A percentile compares a stretch with the other conserved stretches of the same genome.
phyloP scores from a whole-genome alignment of 2,329 filamentous ascomycete species.

The Lojkania enalia region DNA sequence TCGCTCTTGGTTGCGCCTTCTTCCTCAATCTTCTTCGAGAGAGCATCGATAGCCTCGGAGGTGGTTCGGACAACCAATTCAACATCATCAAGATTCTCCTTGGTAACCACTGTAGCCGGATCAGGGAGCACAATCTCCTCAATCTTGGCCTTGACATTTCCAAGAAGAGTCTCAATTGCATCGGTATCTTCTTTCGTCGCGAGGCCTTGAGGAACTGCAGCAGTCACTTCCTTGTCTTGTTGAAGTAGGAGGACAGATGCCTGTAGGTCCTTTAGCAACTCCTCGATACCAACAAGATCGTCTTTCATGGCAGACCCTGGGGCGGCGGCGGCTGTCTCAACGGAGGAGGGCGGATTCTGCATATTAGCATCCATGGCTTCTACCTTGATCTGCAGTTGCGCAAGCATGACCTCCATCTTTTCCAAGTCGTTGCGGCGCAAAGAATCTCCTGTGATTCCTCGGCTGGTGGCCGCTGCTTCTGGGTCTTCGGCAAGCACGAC shows the following conservation, averaged over 20 bases:
- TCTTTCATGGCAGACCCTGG: conserved; percentile 51
- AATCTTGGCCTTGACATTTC: conserved; percentile 84
- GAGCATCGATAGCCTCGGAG: conserved; percentile 69
- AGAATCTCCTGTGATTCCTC: conserved; percentile 48
- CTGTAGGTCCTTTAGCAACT: conserved; percentile 60
- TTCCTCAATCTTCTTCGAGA: conserved; percentile 68
- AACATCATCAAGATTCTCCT: conserved; percentile 62
- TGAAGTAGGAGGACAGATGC: conserved; percentile 52
- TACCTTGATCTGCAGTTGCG: conserved; percentile 80
- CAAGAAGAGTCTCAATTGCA: conserved; percentile 85
- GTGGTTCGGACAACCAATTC: conserved; percentile 75
- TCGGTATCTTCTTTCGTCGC: conserved; percentile 83
- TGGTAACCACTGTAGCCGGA: conserved; percentile 68
- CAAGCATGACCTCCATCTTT: conserved; percentile 80
- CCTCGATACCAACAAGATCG: conserved; percentile 56
- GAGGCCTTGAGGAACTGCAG: conserved; percentile 51
- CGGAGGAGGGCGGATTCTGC: conserved; percentile 49
- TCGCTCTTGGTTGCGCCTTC: conserved; percentile 77
- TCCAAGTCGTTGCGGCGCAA: conserved; percentile 76
- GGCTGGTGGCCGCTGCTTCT: conserved; percentile 49
- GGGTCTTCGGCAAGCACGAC: conserved; percentile 62
- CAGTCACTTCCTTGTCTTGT: conserved; percentile 25
- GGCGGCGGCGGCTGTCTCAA: conserved; percentile 30
- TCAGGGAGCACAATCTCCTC: conserved; percentile 74
- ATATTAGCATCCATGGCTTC: conserved; percentile 69